These are phyloP conservation scores for Cladophialophora yegresii DNA, from an alignment of 2,329 filamentous ascomycete genomes.

Conservation along the genomic window DNA sequence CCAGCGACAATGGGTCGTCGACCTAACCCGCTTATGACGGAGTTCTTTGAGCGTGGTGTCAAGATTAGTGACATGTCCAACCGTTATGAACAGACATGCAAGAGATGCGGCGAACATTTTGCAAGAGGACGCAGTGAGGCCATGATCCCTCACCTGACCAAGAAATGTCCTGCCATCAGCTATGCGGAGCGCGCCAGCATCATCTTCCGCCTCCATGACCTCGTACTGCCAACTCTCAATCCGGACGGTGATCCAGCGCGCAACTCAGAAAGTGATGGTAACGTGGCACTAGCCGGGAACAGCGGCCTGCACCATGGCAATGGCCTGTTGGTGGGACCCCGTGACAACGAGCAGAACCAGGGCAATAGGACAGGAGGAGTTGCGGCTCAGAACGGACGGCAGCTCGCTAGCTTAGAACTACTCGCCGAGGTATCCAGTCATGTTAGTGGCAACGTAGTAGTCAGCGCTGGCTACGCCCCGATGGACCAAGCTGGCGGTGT, in stretches of 20 bases:
- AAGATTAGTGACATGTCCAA: conserved; percentile 90
- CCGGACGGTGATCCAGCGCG: conserved; percentile 37
- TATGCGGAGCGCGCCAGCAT: conserved; percentile 74
- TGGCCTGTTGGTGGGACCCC: background rate
- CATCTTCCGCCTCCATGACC: conserved; percentile 70
- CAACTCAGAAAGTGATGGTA: conserved; percentile 15
- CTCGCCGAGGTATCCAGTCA: conserved; percentile 85
- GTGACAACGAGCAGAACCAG: conserved; percentile 20
- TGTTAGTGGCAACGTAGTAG: conserved; percentile 52
- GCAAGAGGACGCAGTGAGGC: conserved; percentile 86
- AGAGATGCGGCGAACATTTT: conserved; percentile 82
- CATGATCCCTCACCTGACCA: conserved; percentile 76
- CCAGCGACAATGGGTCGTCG: conserved; percentile 71
- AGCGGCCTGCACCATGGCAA: background rate
- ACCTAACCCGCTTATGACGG: conserved; percentile 79
- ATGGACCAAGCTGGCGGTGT: conserved; percentile 9
- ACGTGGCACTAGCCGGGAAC: conserved; percentile 39
- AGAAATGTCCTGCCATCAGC: conserved; percentile 79
- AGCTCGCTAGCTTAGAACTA: conserved; percentile 77
- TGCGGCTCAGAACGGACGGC: conserved; percentile 46
- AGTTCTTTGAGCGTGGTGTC: conserved; percentile 82
- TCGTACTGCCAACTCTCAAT: conserved; percentile 50
- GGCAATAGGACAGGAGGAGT: background rate
- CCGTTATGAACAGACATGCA: conserved; percentile 88
- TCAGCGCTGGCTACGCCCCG: conserved; percentile 8